Conservation (phyloP, 768 basidiomycete genomes). For the Erythrobasidium yunnanense region DNA sequence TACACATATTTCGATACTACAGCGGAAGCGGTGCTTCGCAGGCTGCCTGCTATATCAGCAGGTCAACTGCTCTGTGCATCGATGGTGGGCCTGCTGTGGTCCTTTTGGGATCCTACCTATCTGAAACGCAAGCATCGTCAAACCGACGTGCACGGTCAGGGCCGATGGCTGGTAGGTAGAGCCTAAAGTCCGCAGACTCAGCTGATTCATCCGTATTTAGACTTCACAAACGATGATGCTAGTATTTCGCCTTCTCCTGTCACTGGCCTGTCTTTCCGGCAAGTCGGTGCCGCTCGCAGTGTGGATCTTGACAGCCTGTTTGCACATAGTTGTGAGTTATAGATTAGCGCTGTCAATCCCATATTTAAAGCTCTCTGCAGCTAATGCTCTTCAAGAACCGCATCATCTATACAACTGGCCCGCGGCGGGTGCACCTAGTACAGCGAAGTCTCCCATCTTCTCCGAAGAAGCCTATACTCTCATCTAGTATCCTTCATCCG, state of each 20-base stretch:
- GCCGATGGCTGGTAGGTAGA: constrained; percentile 15
- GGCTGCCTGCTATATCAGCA: not conserved
- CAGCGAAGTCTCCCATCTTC: too few species aligned
- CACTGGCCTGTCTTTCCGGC: not conserved
- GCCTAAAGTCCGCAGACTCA: too few species aligned
- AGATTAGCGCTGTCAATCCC: not conserved
- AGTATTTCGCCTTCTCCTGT: not conserved
- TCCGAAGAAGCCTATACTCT: too few species aligned
- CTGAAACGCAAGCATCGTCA: not conserved
- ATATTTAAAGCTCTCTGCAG: too few species aligned
- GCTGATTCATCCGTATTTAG: too few species aligned
- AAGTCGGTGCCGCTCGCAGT: not conserved
- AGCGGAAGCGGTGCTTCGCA: not conserved
- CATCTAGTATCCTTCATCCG: too few species aligned
- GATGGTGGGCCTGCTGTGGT: constrained; percentile 6
- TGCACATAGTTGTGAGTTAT: not conserved
- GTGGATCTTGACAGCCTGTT: too few species aligned
- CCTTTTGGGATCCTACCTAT: constrained; percentile 23
- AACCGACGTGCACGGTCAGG: not conserved
- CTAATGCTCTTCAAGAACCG: too few species aligned
- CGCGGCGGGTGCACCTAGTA: too few species aligned
- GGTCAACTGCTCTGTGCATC: not conserved
- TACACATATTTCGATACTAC: not conserved
- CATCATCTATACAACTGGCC: too few species aligned
- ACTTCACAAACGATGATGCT: not conserved